A percentile compares a stretch with the other conserved stretches of the same genome.
phyloP scores from a whole-genome alignment of 129 eudicot species.

The Escallonia rubra region DNA sequence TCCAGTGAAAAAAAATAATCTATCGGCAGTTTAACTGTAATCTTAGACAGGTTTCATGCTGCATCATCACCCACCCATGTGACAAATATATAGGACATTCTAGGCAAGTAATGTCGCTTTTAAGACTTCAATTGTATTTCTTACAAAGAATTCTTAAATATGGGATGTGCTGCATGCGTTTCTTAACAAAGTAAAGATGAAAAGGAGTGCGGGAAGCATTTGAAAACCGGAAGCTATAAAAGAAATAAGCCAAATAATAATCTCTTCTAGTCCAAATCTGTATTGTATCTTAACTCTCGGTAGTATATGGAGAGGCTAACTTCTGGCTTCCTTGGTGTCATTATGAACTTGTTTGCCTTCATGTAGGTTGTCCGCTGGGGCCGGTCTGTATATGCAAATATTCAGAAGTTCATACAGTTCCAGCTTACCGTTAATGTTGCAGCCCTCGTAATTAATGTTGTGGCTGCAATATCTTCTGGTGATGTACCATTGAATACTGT shows the following conservation, averaged over 20 bases:
- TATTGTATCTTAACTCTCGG: neutral
- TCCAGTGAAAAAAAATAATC: no score
- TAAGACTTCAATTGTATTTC: no score
- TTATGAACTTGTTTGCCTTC: neutral
- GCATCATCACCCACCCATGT: no score
- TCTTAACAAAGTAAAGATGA: no score
- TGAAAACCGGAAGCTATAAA: no score
- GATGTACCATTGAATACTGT: slow-evolving; percentile 81
- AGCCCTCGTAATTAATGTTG: slow-evolving; percentile 85
- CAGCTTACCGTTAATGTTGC: slow-evolving; percentile 97
- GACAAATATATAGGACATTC: no score
- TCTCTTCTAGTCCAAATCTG: neutral
- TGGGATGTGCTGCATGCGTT: no score
- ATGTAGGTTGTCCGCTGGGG: slow-evolving; percentile 97
- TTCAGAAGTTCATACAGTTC: slow-evolving; percentile 94
- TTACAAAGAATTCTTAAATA: no score
- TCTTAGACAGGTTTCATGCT: no score
- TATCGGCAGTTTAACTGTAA: no score
- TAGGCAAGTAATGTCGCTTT: no score
- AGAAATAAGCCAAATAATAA: neutral
- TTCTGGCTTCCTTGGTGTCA: neutral
- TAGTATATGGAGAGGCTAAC: neutral
- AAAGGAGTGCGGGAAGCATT: no score
- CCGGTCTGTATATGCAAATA: slow-evolving; percentile 93
- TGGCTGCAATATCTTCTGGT: slow-evolving; percentile 88